Evolutionary conservation across 345 rosid species (phyloP), one percentile per base, ranked within the genome.

Genomic region (Leavenworthia alabamica): DNA sequence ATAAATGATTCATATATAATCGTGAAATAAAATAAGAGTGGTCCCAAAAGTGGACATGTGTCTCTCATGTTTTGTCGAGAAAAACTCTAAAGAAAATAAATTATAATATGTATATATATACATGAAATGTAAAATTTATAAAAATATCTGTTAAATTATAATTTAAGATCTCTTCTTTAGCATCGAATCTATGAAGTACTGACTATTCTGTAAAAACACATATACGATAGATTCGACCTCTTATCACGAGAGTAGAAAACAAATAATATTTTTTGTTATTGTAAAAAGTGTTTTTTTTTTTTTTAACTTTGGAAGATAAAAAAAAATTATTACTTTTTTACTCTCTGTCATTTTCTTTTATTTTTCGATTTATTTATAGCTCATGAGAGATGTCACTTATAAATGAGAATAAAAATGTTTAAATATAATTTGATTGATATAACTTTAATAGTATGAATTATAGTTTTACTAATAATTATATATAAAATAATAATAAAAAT

Each of bases 21-120:
- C 20, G 35, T 47, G 58, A 50, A 60, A 29, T 16, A 46, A 56
- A 63, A 39, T 58, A 8, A 56, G 64, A 64, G 47, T 71, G 75
- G 75, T 71, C 70, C 75, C 60, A 63, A 56, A 62, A 31, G 31
- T 22, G 44, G 68, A 62, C 74, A 70, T 63, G 74, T 70, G 74
- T 70, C 68, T 46, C 52, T 70, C 69, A 70, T 71, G 75, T 65
- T 63, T 71, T 64, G 66, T 62, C 69, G 69, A 70, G 51, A 40
- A 63, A 54, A 42, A 55, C 69, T 46, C 64, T 47, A 56, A 54
- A n/a, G n/a, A n/a, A n/a, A n/a, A n/a, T n/a, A n/a, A n/a, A n/a
- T n/a, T n/a, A n/a, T n/a, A n/a, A n/a, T n/a, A n/a, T n/a, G n/a
- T n/a, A n/a, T n/a, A n/a, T n/a, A n/a, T n/a, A n/a, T n/a, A n/a